Evolutionary conservation across 768 basidiomycete species (phyloP), one percentile per base, ranked within the genome.

Genomic region (Butyriboletus loyo): DNA sequence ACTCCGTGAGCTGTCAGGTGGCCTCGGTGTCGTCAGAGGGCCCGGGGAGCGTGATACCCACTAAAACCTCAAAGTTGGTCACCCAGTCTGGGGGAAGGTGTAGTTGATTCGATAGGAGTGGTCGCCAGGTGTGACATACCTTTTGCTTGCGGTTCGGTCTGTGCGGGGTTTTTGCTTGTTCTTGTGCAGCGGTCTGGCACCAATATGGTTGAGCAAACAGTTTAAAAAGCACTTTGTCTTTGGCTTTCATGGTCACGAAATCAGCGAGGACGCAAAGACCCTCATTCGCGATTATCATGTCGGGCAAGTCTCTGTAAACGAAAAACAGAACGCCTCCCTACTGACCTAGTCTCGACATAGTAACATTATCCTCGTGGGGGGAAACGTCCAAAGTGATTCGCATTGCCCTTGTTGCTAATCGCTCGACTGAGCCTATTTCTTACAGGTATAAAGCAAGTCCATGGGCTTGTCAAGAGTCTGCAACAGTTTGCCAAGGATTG

Each of bases 171-270:
- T n/a, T n/a, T n/a, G n/a, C n/a, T n/a, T n/a, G n/a, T n/a, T n/a
- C n/a, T n/a, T n/a, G n/a, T n/a, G n/a, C n/a, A n/a, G n/a, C n/a
- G n/a, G n/a, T n/a, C n/a, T n/a, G n/a, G n/a, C n/a, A n/a, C n/a
- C n/a, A n/a, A n/a, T n/a, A n/a, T n/a, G n/a, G 28, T 21, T 41
- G 31, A 53, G 34, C 22, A 10, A n/a, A 15, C 21, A 22, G 42
- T 21, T 25, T n/a, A n/a, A 39, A n/a, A 55, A 87, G 84, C 86
- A 87, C 63, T 86, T 89, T 59, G 82, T 89, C 14, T 73, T 85
- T 55, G 86, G 87, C 17, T 87, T 87, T 64, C 82, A 84, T 61
- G 85, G 85, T 4, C 67, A 77, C 34, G 70, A 78, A 46, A 67
- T 78, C 31, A 79, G 70, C 54, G 71, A 77, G 27, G 74, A 86